These are phyloP conservation scores for Vitis hybrid DNA, from an alignment of 177 flowering plant genomes.

Conservation along the genomic window DNA sequence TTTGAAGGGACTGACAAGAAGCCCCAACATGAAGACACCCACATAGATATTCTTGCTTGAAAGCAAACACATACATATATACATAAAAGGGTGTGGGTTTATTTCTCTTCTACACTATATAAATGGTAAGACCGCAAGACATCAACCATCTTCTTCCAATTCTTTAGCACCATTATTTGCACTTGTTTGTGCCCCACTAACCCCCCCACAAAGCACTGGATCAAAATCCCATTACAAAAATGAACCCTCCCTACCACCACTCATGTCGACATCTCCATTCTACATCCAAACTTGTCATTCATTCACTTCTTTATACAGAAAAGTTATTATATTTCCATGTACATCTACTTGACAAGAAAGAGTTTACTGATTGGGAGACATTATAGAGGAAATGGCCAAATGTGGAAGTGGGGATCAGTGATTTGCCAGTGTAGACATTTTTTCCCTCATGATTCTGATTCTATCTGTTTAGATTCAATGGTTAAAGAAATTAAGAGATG, in stretches of 20 bases:
- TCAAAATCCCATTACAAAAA: neutral
- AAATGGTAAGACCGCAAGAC: conserved; percentile 13
- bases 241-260: conserved; percentile 17
- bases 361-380: neutral
- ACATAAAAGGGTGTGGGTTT: too few species aligned
- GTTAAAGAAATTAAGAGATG: too few species aligned
- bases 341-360: conserved; percentile 11
- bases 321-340: neutral
- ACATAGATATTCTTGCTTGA: conserved; percentile 31
- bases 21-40: conserved; percentile 32
- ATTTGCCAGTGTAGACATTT: too few species aligned
- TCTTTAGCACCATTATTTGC: conserved; percentile 28
- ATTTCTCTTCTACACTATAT: neutral
- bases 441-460: too few species aligned
- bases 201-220: conserved; percentile 9
- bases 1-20: conserved; percentile 8
- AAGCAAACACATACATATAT: conserved; percentile 3
- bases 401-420: too few species aligned
- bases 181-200: conserved; percentile 17
- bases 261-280: conserved; percentile 16
- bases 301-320: conserved; percentile 7
- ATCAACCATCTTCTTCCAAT: conserved; percentile 14
- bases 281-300: conserved; percentile 14
- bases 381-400: too few species aligned
- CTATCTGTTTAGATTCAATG: too few species aligned